Conservation (phyloP, 108 stramenopile species). For the Cylindrotheca closterium region DNA sequence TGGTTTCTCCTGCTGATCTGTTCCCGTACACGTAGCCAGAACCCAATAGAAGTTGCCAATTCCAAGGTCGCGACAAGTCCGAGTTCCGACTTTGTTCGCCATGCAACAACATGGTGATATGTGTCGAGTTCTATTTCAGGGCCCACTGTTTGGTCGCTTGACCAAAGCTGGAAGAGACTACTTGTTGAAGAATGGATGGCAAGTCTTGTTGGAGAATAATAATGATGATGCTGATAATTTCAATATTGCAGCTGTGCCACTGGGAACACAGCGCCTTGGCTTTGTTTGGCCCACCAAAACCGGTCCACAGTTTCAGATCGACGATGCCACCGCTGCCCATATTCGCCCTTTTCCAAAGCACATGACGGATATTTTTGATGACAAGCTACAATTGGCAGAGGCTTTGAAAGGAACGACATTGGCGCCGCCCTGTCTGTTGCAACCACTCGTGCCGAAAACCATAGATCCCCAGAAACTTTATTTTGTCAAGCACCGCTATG, state of each 20-base stretch:
- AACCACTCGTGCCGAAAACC: background rate
- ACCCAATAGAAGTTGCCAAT: no score
- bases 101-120: no score
- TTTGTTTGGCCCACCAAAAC: constrained; percentile 14
- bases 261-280: background rate
- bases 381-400: constrained; percentile 3
- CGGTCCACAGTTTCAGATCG: constrained; percentile 9
- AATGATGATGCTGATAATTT: background rate
- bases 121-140: constrained; percentile 4
- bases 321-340: constrained; percentile 4
- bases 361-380: constrained; percentile 6
- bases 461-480: background rate
- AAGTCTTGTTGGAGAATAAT: background rate
- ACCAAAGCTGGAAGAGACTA: constrained; percentile 1
- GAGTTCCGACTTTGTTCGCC: no score
- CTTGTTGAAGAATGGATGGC: background rate
- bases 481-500: constrained; percentile 15
- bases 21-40: no score
- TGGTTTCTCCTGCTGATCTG: no score
- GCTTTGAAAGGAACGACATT: no score
- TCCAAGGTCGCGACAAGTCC: no score
- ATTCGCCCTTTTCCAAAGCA: constrained; percentile 14
- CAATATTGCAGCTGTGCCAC: background rate
- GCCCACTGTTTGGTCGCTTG: constrained; percentile 7
- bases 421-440: no score